Evolutionary conservation across 2,329 filamentous ascomycete genomes (phyloP), one percentile per base, ranked within the genome.

Genomic region (Rhynchosporium agropyri): DNA sequence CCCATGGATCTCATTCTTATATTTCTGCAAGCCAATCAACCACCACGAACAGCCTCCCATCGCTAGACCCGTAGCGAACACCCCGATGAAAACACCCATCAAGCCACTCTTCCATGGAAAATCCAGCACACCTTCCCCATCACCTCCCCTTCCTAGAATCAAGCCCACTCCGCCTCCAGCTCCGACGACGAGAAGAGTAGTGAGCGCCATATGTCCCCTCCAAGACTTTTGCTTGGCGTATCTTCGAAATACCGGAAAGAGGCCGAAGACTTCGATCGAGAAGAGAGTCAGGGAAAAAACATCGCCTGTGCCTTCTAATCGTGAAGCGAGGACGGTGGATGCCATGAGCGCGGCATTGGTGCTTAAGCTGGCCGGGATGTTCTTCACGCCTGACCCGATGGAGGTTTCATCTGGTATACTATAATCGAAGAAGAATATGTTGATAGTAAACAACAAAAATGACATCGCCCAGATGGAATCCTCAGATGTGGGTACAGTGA

Each of bases 381-480:
- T 73, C 31, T 73, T 73, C n/a, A 63, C 70, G 2, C 60, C 61
- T 8, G 67, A 60, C 15, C 65, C 56, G 6, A 65, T 88, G 69
- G 91, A 89, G 69, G 87, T 89, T 63, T 73, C 74, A 0, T 73
- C 71, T 46, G 78, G 77, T 46, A 81, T 78, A 46, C 90, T 89
- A 76, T 99, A 99, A 80, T 99, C 95, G 74, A 97, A 98, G 75
- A 96, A 97, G 77, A 97, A 96, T 65, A 98, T 92, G 76, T 99
- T 99, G 77, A 97, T 94, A 71, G 90, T 85, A 66, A 99, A 85
- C 50, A 99, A 83, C 87, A 92, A 95, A 73, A 91, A 93, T 57
- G 91, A 95, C 80, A 99, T 90, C 63, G 95, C 92, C 95, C 95
- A 99, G 74, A 99, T 99, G 49, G 90, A 95, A 81, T 99, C 95